Evolutionary conservation across 2,329 filamentous ascomycete species (phyloP).

Genomic region (Ustulina deusta): DNA sequence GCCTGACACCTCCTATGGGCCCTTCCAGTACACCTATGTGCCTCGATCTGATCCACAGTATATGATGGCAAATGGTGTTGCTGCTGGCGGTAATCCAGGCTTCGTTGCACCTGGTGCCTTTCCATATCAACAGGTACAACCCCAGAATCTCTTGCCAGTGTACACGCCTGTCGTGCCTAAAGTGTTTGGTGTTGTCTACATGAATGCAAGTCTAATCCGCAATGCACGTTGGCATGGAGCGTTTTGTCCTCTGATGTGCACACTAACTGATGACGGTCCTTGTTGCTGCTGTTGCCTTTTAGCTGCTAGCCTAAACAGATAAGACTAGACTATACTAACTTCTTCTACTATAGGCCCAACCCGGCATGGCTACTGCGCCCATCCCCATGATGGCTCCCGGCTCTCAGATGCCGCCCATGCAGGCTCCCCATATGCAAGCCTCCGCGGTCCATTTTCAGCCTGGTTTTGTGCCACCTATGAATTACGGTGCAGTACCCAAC

Average conservation of each 20-base stretch:
- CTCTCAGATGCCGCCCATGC: constrained; percentile 39
- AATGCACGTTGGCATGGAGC: neutral
- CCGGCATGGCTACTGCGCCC: constrained; percentile 43
- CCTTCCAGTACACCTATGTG: constrained; percentile 66
- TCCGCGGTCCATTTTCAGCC: constrained; percentile 23
- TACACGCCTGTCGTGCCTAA: constrained; percentile 9
- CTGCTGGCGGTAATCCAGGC: constrained; percentile 6
- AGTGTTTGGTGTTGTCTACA: constrained; percentile 2
- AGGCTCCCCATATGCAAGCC: constrained; percentile 19
- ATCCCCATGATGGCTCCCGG: constrained; percentile 42
- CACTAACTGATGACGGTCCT: neutral
- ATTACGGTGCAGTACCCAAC: constrained; percentile 6
- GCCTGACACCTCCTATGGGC: constrained; percentile 68
- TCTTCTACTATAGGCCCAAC: constrained; percentile 38
- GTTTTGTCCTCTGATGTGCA: constrained; percentile 26
- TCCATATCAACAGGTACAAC: constrained; percentile 43
- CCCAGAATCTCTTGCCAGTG: constrained; percentile 32
- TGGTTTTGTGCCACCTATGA: constrained; percentile 26
- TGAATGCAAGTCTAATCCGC: constrained; percentile 38
- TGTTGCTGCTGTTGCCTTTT: neutral
- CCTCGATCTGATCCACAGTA: constrained; percentile 62
- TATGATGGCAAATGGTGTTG: constrained; percentile 45
- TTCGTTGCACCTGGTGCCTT: constrained; percentile 38
- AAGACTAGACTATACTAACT: constrained; percentile 41
- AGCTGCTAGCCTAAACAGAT: neutral